Evolutionary conservation across 306 rosid species (phyloP).

Genomic region (Cucumis hystrix): DNA sequence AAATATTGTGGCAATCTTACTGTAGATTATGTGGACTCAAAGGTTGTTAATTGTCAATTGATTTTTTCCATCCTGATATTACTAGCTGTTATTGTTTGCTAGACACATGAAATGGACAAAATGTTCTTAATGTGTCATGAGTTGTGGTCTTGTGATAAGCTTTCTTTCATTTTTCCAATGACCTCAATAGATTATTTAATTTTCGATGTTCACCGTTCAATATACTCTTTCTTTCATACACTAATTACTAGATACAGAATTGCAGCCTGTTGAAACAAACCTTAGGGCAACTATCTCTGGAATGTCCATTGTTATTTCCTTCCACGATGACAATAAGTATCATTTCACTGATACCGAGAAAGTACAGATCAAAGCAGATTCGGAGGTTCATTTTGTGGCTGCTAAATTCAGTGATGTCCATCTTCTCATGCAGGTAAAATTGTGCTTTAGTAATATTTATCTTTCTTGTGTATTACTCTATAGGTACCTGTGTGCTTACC

Average conservation of each 20-base stretch:
- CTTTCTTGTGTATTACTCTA: slow-evolving; percentile 9
- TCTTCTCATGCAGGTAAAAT: slow-evolving; percentile 52
- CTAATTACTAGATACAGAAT: slow-evolving; percentile 38
- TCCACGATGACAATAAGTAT: slow-evolving; percentile 37
- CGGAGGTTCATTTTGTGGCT: slow-evolving; percentile 39
- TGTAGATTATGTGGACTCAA: neutral
- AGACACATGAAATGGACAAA: neutral
- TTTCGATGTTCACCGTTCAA: neutral
- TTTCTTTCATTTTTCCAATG: neutral
- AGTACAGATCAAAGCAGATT: slow-evolving; percentile 16
- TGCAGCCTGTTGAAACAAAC: slow-evolving; percentile 79
- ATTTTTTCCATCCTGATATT: neutral
- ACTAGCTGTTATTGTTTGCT: neutral
- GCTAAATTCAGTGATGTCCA: slow-evolving; percentile 49
- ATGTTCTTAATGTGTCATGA: neutral
- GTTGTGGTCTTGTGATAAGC: neutral
- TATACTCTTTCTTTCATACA: slow-evolving; percentile 2
- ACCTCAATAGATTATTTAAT: neutral
- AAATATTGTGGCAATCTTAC: neutral
- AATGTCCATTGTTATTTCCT: slow-evolving; percentile 58
- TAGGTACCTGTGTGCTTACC: neutral
- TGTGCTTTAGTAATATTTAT: slow-evolving; percentile 10
- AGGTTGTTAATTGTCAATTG: neutral
- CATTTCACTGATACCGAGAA: slow-evolving; percentile 15
- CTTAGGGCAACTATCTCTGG: slow-evolving; percentile 68